phyloP scores from a whole-genome alignment of 2,329 filamentous ascomycete genomes.

The Colletotrichum camelliae region DNA sequence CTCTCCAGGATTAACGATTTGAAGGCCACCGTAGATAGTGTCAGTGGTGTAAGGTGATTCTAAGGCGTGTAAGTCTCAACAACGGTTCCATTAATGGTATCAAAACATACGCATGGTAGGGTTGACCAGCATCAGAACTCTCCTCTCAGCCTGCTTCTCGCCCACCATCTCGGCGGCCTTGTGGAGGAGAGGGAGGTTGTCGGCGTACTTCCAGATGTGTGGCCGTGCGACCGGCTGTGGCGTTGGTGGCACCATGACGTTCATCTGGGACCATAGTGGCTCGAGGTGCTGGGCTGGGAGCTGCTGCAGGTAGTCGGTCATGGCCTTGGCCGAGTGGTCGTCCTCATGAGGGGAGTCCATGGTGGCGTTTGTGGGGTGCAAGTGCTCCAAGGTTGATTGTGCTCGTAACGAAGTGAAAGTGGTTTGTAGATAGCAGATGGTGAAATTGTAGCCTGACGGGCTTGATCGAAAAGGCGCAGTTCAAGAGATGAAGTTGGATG shows the following conservation, averaged over 20 bases:
- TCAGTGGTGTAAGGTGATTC: slow-evolving; percentile 62
- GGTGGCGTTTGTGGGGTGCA: not conserved
- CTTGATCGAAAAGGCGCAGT: not conserved
- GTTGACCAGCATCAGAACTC: slow-evolving; percentile 48
- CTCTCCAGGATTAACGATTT: slow-evolving; percentile 62
- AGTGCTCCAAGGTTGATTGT: not conserved
- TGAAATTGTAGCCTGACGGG: not conserved
- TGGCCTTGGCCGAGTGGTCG: slow-evolving; percentile 26
- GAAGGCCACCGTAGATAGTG: slow-evolving; percentile 62
- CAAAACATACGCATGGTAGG: slow-evolving; percentile 34
- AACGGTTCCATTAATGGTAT: not conserved
- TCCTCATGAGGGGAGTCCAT: slow-evolving; percentile 8
- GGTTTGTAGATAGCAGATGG: not conserved
- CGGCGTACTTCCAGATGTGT: slow-evolving; percentile 42
- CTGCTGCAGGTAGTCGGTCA: slow-evolving; percentile 32
- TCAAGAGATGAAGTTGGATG: not conserved
- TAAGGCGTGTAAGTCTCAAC: slow-evolving; percentile 21
- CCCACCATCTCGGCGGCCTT: slow-evolving; percentile 39
- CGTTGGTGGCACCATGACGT: slow-evolving; percentile 47
- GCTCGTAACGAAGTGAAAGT: not conserved
- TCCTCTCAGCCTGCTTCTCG: slow-evolving; percentile 44
- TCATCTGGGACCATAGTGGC: slow-evolving; percentile 57
- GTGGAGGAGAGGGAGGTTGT: slow-evolving; percentile 38
- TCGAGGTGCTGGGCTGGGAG: slow-evolving; percentile 36
- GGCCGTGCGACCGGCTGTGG: slow-evolving; percentile 49